A percentile compares a stretch with the other conserved stretches of the same genome.
phyloP scores from a whole-genome alignment of 2,329 filamentous ascomycete genomes.

The Alternaria burnsii region DNA sequence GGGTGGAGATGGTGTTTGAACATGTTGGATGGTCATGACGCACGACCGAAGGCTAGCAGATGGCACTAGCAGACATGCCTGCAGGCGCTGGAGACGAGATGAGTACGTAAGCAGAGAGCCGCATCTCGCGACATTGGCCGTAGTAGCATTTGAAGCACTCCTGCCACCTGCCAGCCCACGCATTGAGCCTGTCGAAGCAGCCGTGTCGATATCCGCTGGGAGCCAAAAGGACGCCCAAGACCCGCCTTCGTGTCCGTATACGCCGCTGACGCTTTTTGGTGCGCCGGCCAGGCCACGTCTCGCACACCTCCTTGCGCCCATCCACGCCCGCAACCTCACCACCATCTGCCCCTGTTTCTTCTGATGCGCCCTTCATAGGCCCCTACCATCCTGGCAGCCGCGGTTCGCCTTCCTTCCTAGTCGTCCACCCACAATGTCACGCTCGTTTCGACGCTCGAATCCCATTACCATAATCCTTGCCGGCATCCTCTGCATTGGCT shows the following conservation, averaged over 20 bases:
- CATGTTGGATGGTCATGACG: slow-evolving; percentile 12
- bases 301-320: slow-evolving; percentile 38
- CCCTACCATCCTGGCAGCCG: slow-evolving; percentile 36
- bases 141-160: slow-evolving; percentile 18
- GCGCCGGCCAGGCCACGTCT: slow-evolving; percentile 44
- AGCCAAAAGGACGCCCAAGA: slow-evolving; percentile 5
- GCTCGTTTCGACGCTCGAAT: slow-evolving; percentile 79
- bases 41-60: slow-evolving; percentile 23
- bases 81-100: background rate
- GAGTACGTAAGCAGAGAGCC: slow-evolving; percentile 20
- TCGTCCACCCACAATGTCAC: slow-evolving; percentile 60
- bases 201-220: slow-evolving; percentile 7
- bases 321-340: slow-evolving; percentile 25
- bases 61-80: background rate
- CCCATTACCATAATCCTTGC: slow-evolving; percentile 79
- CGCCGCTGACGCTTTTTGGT: slow-evolving; percentile 28
- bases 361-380: slow-evolving; percentile 48
- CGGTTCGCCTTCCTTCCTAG: slow-evolving; percentile 36
- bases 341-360: slow-evolving; percentile 25
- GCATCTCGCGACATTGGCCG: slow-evolving; percentile 21
- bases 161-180: slow-evolving; percentile 28
- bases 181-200: slow-evolving; percentile 16
- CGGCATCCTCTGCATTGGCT: slow-evolving; percentile 71
- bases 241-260: slow-evolving; percentile 6
- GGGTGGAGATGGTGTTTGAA: slow-evolving; percentile 10